Evolutionary conservation across 768 basidiomycete species (phyloP).

Genomic region (Lactifluus echinatus): DNA sequence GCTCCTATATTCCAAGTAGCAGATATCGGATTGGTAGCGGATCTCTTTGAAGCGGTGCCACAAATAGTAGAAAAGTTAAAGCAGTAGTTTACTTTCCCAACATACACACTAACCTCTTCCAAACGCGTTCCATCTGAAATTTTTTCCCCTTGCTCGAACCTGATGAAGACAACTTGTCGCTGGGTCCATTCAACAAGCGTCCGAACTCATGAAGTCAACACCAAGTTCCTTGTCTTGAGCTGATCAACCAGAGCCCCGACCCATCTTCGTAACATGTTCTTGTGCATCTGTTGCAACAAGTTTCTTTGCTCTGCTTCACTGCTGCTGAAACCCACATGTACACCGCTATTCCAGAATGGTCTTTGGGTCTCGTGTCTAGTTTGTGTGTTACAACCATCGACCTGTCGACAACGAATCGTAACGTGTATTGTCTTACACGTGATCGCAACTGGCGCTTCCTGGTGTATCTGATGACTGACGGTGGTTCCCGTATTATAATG

Average conservation of each 20-base stretch:
- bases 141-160: background rate
- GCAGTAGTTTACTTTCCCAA: constrained; percentile 19
- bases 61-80: constrained; percentile 85
- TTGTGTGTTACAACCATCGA: background rate
- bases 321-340: background rate
- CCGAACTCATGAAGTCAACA: background rate
- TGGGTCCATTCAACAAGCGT: background rate
- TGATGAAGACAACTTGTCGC: background rate
- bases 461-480: background rate
- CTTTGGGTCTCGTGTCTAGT: background rate
- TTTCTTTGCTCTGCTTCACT: no score
- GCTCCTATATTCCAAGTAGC: constrained; percentile 99
- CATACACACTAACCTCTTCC: background rate
- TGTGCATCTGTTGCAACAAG: background rate
- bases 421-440: background rate
- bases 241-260: background rate
- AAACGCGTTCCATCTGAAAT: background rate
- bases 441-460: no score
- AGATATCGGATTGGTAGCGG: constrained; percentile 89
- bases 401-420: background rate
- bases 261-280: background rate
- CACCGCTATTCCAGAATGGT: background rate
- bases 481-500: constrained; percentile 18
- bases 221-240: background rate
- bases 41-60: constrained; percentile 88